phyloP scores from a whole-genome alignment of 768 basidiomycete genomes.

The Mrakia gelida region DNA sequence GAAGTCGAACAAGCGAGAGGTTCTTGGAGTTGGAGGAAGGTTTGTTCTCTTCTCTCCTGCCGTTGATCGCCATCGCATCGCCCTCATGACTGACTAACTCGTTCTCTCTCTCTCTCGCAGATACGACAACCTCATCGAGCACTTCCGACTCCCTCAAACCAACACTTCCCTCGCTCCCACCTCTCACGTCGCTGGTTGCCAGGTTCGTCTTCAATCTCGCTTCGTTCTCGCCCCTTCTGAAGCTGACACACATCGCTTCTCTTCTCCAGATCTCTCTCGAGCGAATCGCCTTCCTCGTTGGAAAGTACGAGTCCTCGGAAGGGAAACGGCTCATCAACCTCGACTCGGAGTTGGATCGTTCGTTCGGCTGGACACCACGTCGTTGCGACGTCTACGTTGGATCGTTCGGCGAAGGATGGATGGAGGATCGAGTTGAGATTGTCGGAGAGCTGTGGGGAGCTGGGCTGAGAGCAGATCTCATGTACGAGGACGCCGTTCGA shows the following conservation, averaged over 20 bases:
- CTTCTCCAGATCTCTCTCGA: constrained; percentile 22
- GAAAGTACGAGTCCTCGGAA: constrained; percentile 28
- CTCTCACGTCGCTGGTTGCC: constrained; percentile 30
- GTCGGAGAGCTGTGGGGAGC: constrained; percentile 40
- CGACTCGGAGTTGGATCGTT: constrained; percentile 34
- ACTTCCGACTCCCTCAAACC: constrained; percentile 33
- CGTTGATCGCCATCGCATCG: neutral
- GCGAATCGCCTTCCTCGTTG: constrained; percentile 30
- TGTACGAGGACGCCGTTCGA: constrained; percentile 32
- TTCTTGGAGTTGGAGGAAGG: constrained; percentile 42
- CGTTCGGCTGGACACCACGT: constrained; percentile 37
- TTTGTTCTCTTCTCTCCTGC: constrained; percentile 18
- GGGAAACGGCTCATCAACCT: constrained; percentile 30
- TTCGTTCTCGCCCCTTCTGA: neutral
- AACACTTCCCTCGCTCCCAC: constrained; percentile 22
- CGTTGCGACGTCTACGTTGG: constrained; percentile 43
- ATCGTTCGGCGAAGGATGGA: constrained; percentile 35
- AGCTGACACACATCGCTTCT: neutral
- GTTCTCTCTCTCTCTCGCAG: constrained; percentile 20
- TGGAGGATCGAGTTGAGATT: constrained; percentile 38
- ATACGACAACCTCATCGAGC: constrained; percentile 40
- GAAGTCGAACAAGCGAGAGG: constrained; percentile 36
- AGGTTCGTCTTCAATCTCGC: neutral
- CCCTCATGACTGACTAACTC: neutral
- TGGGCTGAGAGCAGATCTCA: constrained; percentile 39